Base-by-base conservation (phyloP, 1,139 yeast species). In the Saccharomyces hybrid region DNA sequence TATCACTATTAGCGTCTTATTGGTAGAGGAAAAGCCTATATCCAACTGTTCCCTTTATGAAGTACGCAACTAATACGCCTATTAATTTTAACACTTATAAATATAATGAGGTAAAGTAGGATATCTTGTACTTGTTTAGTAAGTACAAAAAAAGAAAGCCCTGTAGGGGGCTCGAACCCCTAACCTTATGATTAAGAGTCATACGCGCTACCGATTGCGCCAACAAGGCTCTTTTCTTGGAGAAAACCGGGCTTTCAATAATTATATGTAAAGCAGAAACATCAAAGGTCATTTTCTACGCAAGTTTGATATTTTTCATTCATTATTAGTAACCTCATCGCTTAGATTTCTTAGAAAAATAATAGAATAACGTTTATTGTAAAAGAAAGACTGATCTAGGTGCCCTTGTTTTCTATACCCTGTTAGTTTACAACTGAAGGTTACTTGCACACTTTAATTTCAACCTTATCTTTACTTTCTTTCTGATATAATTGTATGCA, bases 161-260 rank as follows among this genome's bases (percentile, higher is more conserved):
- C 75, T 67, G 73, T 71, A 72, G 73, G 75, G 75, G 75, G 75
- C 72, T 72, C 75, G 75, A 72, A 71, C 75, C 75, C 75, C 72
- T 71, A 71, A 70, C 75, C 75, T 71, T 71, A 68, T 70, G 75
- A 72, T 72, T 72, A 72, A 72, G 75, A 72, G 75, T 72, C 75
- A 70, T 68, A 71, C 73, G 75, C 75, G 75, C 75, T 72, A 72
- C 75, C 75, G 75, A 72, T 72, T 72, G 75, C 75, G 75, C 75
- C 75, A 72, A 71, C 75, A 71, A 72, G 75, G 75, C 75, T 56
- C 49, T 4, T 16, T 38, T 9, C 5, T 38, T 38, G 44, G 5
- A 19, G 4, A 38, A 9, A 14, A 3, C n/a, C 0, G 41, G 41
- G 19, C 4, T 34, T 14, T 14, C 1, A 34, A 34, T 6, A 3